These are phyloP conservation scores for Millerozyma miso DNA, from an alignment of 805 yeast genomes.

Conservation along the genomic window DNA sequence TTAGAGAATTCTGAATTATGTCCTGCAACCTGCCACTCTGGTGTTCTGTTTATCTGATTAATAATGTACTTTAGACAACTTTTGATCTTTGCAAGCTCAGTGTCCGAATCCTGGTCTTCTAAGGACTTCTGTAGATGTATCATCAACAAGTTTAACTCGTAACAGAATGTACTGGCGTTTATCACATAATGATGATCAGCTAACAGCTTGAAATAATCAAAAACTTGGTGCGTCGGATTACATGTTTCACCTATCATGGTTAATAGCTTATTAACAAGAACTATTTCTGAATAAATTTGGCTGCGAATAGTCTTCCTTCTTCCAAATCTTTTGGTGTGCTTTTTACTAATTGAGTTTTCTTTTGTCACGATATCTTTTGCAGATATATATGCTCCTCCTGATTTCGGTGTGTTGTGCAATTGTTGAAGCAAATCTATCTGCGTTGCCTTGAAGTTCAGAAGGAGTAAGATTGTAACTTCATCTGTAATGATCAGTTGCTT, in stretches of 20 bases:
- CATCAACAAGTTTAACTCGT: slow-evolving; percentile 1
- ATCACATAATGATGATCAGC: not conserved
- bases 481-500: not conserved
- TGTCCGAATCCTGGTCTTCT: not conserved
- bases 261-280: not conserved
- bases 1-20: not conserved
- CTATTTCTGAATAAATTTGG: not conserved
- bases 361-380: not conserved
- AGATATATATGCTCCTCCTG: not conserved
- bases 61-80: not conserved
- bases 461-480: not conserved
- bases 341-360: not conserved
- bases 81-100: not conserved
- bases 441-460: slow-evolving; percentile 1
- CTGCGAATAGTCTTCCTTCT: not conserved
- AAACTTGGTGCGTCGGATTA: slow-evolving; percentile 1
- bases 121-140: not conserved
- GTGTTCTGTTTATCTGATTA: not conserved
- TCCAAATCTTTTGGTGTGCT: not conserved
- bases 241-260: not conserved
- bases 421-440: slow-evolving; percentile 1
- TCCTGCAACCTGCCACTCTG: not conserved
- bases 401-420: not conserved
- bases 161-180: not conserved
- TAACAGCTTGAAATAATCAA: not conserved